Conservation (phyloP, 139 green algal genomes). For the Tetradesmus obliquus region DNA sequence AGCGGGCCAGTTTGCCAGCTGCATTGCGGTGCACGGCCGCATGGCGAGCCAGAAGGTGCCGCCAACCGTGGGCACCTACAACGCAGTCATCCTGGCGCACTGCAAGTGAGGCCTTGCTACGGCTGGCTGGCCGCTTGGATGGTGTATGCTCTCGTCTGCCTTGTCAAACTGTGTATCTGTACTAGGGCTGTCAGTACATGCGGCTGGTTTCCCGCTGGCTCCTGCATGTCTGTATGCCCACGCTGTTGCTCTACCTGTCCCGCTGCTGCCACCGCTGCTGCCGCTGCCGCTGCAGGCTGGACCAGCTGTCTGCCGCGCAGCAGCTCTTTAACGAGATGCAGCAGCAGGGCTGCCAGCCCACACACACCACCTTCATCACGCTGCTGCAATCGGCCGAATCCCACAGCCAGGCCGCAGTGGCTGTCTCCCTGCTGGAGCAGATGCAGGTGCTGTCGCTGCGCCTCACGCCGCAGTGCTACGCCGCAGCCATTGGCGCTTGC, state of each 20-base stretch:
- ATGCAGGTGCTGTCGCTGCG: slow-evolving; percentile 65
- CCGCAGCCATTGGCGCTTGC: slow-evolving; percentile 47
- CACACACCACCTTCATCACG: slow-evolving; percentile 43
- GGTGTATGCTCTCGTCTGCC: neutral
- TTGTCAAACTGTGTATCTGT: neutral
- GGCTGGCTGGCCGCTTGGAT: neutral
- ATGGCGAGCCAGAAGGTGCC: slow-evolving; percentile 59
- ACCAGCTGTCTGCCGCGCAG: slow-evolving; percentile 6
- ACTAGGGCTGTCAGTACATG: neutral
- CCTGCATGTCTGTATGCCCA: neutral
- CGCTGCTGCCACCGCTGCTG: neutral
- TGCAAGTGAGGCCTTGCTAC: slow-evolving; percentile 36
- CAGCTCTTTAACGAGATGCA: slow-evolving; percentile 34
- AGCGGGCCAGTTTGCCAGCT: slow-evolving; percentile 62
- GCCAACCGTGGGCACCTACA: slow-evolving; percentile 78
- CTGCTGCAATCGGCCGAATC: slow-evolving; percentile 41
- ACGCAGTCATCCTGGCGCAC: slow-evolving; percentile 68
- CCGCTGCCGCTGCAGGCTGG: slow-evolving; percentile 19
- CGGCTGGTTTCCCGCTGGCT: neutral
- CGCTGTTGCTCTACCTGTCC: neutral
- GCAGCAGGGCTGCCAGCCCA: slow-evolving; percentile 32
- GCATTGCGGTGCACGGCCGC: slow-evolving; percentile 54
- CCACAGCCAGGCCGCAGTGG: slow-evolving; percentile 59
- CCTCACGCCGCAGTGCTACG: slow-evolving; percentile 45
- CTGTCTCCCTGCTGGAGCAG: slow-evolving; percentile 75